A percentile compares a stretch with the other conserved stretches of the same genome.
These are phyloP conservation scores for Rosa lucieae DNA, from an alignment of 306 rosid genomes.

Conservation along the genomic window DNA sequence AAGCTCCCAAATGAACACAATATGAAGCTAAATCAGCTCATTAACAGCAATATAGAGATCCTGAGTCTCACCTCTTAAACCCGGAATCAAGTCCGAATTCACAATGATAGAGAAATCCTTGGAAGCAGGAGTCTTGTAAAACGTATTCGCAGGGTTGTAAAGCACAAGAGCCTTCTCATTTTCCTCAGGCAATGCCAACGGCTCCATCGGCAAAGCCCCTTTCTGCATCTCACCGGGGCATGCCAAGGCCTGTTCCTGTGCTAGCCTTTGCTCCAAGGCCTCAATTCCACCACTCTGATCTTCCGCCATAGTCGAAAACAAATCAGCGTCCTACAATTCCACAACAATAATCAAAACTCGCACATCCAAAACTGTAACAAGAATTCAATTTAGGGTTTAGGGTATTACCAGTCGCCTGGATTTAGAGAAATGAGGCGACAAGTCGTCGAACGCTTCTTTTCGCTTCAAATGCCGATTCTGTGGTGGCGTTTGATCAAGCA, in stretches of 20 bases:
- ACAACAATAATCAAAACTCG: not conserved
- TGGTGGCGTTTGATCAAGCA: not conserved
- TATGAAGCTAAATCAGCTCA: not conserved
- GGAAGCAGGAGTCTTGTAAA: slow-evolving; percentile 28
- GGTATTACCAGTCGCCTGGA: slow-evolving; percentile 2
- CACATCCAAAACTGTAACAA: not conserved
- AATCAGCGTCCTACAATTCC: slow-evolving; percentile 20
- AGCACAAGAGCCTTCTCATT: slow-evolving; percentile 43
- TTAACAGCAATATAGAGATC: not conserved
- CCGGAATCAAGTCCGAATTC: slow-evolving; percentile 41
- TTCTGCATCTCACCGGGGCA: not conserved
- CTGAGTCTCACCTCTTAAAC: slow-evolving; percentile 34
- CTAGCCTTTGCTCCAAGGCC: not conserved
- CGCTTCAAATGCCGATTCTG: not conserved
- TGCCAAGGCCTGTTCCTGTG: not conserved
- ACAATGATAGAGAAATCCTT: slow-evolving; percentile 36
- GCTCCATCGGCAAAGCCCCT: not conserved
- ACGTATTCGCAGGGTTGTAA: slow-evolving; percentile 21
- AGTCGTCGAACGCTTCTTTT: not conserved
- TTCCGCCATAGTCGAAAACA: not conserved
- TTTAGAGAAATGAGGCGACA: not conserved
- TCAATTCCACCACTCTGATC: not conserved
- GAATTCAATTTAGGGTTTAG: not conserved
- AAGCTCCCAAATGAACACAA: not conserved
- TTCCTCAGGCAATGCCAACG: not conserved